Percentiles rank a stretch among this genome's conserved stretches.
These are phyloP conservation scores for Porpolomopsis calyptriformis DNA, from an alignment of 768 basidiomycete species.

Conservation along the genomic window DNA sequence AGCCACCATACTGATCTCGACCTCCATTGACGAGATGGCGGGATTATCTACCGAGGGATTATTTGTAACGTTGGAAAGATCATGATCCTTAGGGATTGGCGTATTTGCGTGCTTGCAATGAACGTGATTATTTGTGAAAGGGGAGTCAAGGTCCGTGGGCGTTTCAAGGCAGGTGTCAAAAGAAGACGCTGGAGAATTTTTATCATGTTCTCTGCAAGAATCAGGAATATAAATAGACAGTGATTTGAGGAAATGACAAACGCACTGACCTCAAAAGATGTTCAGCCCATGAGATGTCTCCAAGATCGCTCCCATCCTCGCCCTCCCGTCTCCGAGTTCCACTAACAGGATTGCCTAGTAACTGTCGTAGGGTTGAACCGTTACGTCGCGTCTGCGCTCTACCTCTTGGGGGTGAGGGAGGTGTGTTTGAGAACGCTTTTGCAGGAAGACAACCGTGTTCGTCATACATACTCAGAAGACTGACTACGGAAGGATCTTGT, in stretches of 20 bases:
- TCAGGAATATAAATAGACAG: not conserved
- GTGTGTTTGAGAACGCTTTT: conserved; percentile 56
- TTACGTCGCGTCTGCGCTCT: conserved; percentile 47
- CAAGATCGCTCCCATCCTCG: conserved; percentile 29
- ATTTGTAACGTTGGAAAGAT: conserved; percentile 30
- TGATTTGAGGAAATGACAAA: not conserved
- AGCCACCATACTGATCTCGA: conserved; percentile 49
- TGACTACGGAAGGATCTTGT: conserved; percentile 71
- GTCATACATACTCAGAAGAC: conserved; percentile 63
- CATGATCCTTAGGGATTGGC: conserved; percentile 37
- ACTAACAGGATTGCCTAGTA: conserved; percentile 47
- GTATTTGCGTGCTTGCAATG: conserved; percentile 18
- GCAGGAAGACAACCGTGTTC: conserved; percentile 54
- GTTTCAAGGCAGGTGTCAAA: conserved; percentile 32
- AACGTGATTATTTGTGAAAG: conserved; percentile 26
- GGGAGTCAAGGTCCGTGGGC: conserved; percentile 35
- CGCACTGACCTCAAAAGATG: conserved; percentile 50
- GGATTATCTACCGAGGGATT: conserved; percentile 30
- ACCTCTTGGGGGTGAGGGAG: conserved; percentile 29
- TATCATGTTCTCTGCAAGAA: conserved; percentile 33
- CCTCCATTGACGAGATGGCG: conserved; percentile 64
- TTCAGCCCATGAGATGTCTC: conserved; percentile 83
- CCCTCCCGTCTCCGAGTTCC: conserved; percentile 10
- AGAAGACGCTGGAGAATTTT: conserved; percentile 37
- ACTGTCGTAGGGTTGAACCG: conserved; percentile 64